Base-by-base conservation (phyloP, 2,329 filamentous ascomycete genomes). In the Fusarium virguliforme region DNA sequence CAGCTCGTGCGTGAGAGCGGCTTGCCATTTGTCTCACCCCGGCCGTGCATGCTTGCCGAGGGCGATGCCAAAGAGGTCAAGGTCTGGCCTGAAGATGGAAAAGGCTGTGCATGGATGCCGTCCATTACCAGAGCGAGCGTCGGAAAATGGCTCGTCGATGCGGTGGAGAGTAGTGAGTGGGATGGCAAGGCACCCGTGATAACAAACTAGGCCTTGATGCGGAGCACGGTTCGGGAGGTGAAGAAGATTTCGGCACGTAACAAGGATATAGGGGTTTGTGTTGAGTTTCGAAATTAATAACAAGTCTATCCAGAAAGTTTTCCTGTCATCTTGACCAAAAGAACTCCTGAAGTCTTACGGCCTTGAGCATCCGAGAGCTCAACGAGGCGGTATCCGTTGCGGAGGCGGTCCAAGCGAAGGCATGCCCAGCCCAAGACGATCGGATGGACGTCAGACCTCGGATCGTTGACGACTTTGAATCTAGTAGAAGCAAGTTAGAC, bases 21-120 rank as follows among this genome's bases (percentile, higher is more conserved):
- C 0, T 13, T 71, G 2, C 15, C 18, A 0, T 73, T 72, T 41
- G 69, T 72, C 4, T 55, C 63, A 2, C 32, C 65, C 4, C 58
- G 69, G 0, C 69, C 69, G 0, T 60, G 51, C 18, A 69, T 72
- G 68, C 66, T 72, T 24, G 30, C 28, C 0, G 69, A 72, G 1
- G 69, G 66, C 5, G 58, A 64, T 1, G 65, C 26, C 2, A 50
- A 26, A 9, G 10, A 35, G 5, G 55, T 72, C 0, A 72, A 62
- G 28, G 55, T 70, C 1, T 72, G 69, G 69, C 55, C 69, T 5
- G 66, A 72, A 5, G 62, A 72, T 54, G 69, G 69, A 4, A 62
- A 67, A 22, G 69, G 69, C 0, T 72, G 68, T 10, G 56, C 69
- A 3, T 72, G 69, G 69, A 70, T 72, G 64, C 69, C 69, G 0